phyloP scores from a whole-genome alignment of 164 flowering plant species.

The Sextonia rubra region DNA sequence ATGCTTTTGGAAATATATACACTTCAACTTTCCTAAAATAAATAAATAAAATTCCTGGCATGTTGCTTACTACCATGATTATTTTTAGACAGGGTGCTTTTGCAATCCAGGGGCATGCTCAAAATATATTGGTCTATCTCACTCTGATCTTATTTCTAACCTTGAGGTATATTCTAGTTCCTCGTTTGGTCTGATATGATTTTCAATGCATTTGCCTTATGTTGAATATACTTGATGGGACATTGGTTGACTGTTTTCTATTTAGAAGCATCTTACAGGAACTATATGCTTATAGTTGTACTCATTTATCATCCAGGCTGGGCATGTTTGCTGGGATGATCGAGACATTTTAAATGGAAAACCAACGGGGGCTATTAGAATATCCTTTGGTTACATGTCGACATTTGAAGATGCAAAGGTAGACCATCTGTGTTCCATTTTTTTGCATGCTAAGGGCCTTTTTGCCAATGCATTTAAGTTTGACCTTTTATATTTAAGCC shows the following conservation, averaged over 20 bases:
- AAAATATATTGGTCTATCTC: slow-evolving; percentile 83
- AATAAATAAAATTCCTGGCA: not conserved
- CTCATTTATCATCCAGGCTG: slow-evolving; percentile 51
- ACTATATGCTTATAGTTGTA: not conserved
- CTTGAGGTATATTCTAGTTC: slow-evolving; percentile 51
- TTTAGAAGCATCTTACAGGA: not conserved
- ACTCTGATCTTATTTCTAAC: slow-evolving; percentile 70
- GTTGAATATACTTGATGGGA: not conserved
- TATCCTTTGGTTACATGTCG: slow-evolving; percentile 98
- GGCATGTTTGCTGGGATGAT: slow-evolving; percentile 98
- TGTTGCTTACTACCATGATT: slow-evolving; percentile 1
- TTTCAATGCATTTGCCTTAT: not conserved
- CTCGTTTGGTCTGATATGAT: not conserved
- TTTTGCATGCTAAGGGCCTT: too few species aligned
- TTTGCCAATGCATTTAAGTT: too few species aligned
- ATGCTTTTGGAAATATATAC: too few species aligned
- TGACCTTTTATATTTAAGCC: too few species aligned
- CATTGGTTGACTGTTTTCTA: not conserved
- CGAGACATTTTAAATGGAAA: slow-evolving; percentile 75
- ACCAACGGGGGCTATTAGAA: slow-evolving; percentile 94
- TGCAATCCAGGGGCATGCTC: slow-evolving; percentile 99
- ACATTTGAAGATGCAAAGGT: slow-evolving; percentile 95
- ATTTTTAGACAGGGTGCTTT: slow-evolving; percentile 90
- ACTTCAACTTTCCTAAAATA: too few species aligned
- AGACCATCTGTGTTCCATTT: slow-evolving; percentile 1